Percentiles rank a stretch among this genome's conserved stretches.
Evolutionary conservation across 2,329 filamentous ascomycete genomes (phyloP).

Genomic region (Cladophialophora chaetospira): DNA sequence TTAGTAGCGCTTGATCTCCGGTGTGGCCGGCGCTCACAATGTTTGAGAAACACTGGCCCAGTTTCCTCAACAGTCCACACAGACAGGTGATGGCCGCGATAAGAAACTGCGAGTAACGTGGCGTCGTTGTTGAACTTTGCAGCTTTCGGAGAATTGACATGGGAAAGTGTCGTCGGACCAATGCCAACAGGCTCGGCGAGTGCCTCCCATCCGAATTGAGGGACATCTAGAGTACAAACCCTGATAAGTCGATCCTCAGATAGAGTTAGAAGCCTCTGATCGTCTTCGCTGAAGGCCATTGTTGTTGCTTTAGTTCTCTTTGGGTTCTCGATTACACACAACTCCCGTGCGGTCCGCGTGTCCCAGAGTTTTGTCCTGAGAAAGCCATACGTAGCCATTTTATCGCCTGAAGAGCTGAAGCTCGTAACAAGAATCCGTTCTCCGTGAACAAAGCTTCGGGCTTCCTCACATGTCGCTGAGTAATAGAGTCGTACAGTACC

Average conservation of each 20-base stretch:
- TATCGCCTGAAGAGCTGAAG: slow-evolving; percentile 15
- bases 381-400: slow-evolving; percentile 28
- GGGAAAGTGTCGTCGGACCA: slow-evolving; percentile 1
- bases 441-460: slow-evolving; percentile 24
- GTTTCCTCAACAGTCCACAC: too few relatives aligned
- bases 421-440: slow-evolving; percentile 25
- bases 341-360: slow-evolving; percentile 17
- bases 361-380: slow-evolving; percentile 29
- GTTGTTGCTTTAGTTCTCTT: slow-evolving; percentile 19
- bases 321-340: slow-evolving; percentile 20
- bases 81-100: not conserved
- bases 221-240: slow-evolving; percentile 11
- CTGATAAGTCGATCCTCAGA: slow-evolving; percentile 12
- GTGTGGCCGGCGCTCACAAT: too few relatives aligned
- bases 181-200: slow-evolving; percentile 7
- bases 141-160: not conserved
- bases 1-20: too few relatives aligned
- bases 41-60: too few relatives aligned
- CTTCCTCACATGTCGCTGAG: slow-evolving; percentile 31
- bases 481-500: slow-evolving; percentile 33
- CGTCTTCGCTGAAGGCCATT: slow-evolving; percentile 26
- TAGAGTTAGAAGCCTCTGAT: slow-evolving; percentile 19
- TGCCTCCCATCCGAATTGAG: slow-evolving; percentile 15
- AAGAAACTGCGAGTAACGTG: slow-evolving; percentile 30
- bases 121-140: slow-evolving; percentile 25